These are phyloP conservation scores for Solanum lignicaule DNA, from an alignment of 257 asterid genomes.

Conservation along the genomic window DNA sequence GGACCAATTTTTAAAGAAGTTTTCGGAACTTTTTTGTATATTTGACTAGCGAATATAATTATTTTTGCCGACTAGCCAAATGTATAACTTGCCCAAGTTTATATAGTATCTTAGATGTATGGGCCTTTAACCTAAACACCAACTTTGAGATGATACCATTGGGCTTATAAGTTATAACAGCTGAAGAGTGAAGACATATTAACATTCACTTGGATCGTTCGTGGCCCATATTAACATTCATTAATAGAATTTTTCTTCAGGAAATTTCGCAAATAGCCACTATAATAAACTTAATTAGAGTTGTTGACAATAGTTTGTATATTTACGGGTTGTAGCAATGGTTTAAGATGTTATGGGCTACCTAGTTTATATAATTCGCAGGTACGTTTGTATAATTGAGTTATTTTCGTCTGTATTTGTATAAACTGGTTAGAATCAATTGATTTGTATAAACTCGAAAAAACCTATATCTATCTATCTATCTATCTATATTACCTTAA, in stretches of 20 bases:
- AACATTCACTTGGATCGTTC: background rate
- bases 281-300: background rate
- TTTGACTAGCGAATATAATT: background rate
- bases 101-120: background rate
- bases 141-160: background rate
- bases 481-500: no score
- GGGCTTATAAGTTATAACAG: background rate
- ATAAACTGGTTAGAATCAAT: no score
- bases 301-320: no score
- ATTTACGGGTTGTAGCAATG: background rate
- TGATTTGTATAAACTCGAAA: no score
- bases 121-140: background rate
- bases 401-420: no score
- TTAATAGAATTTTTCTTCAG: no score
- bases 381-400: no score
- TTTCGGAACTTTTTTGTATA: no score
- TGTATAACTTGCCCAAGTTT: background rate
- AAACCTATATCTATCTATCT: no score
- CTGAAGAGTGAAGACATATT: background rate
- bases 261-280: background rate
- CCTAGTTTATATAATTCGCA: background rate
- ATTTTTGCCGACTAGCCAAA: background rate
- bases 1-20: background rate
- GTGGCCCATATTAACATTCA: background rate
- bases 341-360: fast-evolving